phyloP scores from a whole-genome alignment of 2,329 filamentous ascomycete genomes.

The Neodidymelliopsis sp. region DNA sequence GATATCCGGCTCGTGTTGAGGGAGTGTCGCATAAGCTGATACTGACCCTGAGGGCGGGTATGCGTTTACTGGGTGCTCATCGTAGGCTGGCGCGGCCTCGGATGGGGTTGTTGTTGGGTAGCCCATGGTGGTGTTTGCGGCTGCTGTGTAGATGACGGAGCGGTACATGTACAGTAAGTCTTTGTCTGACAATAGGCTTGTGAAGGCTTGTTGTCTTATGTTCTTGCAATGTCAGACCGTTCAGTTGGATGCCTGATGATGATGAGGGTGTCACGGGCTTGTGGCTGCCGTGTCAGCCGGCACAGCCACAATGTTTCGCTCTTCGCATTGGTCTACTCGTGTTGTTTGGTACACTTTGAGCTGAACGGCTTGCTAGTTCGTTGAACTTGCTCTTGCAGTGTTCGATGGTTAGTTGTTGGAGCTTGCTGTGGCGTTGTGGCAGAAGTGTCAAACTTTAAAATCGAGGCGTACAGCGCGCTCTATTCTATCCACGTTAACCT shows the following conservation, averaged over 20 bases:
- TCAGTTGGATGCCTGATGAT: slow-evolving; percentile 10
- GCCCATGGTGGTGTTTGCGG: slow-evolving; percentile 6
- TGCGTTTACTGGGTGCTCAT: slow-evolving; percentile 8
- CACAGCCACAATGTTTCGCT: slow-evolving; percentile 5
- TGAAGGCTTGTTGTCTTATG: background rate
- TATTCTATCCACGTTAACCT: too few species aligned
- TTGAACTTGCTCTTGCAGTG: background rate
- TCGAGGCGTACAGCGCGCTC: too few species aligned
- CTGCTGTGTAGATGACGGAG: slow-evolving; percentile 1
- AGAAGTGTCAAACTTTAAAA: too few species aligned
- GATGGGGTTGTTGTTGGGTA: background rate
- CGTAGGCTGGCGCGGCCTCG: slow-evolving; percentile 13
- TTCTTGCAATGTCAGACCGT: background rate
- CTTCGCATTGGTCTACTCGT: background rate
- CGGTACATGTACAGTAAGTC: slow-evolving; percentile 1
- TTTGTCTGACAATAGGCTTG: background rate
- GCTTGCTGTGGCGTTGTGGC: background rate
- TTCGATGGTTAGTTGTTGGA: background rate
- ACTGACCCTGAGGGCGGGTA: background rate
- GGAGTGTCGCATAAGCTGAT: slow-evolving; percentile 3
- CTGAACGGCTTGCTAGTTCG: background rate
- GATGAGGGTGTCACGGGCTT: background rate
- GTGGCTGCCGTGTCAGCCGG: slow-evolving; percentile 8
- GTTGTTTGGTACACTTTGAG: background rate
- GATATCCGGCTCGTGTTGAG: slow-evolving; percentile 8